Conservation (phyloP, 495 filamentous ascomycete species). For the Neurospora sp. region DNA sequence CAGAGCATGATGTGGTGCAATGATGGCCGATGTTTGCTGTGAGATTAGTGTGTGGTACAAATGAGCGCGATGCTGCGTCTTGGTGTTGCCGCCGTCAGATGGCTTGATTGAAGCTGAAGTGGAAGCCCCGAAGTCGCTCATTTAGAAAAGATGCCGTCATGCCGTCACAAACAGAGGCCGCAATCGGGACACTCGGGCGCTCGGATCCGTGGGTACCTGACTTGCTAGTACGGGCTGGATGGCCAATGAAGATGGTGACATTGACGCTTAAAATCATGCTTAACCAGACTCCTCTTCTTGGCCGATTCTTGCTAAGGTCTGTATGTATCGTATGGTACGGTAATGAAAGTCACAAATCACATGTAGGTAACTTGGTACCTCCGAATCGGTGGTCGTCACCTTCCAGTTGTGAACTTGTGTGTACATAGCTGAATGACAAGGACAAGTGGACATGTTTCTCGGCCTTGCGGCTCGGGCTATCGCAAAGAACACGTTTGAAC, state of each 20-base stretch:
- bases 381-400: background rate
- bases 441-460: background rate
- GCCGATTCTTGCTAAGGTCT: background rate
- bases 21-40: background rate
- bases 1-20: background rate
- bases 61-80: background rate
- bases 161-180: background rate
- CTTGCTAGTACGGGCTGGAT: background rate
- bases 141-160: background rate
- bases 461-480: background rate
- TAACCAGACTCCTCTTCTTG: constrained; percentile 21
- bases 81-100: background rate
- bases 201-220: background rate
- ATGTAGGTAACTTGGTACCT: background rate
- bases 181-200: background rate
- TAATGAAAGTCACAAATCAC: background rate
- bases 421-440: background rate
- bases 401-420: background rate
- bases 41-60: background rate
- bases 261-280: constrained; percentile 41
- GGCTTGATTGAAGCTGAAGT: background rate
- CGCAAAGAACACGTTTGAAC: background rate
- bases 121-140: background rate
- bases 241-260: constrained; percentile 9
- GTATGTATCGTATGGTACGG: background rate